Evolutionary conservation across 2,329 filamentous ascomycete genomes (phyloP).

Genomic region (Alternaria atra): DNA sequence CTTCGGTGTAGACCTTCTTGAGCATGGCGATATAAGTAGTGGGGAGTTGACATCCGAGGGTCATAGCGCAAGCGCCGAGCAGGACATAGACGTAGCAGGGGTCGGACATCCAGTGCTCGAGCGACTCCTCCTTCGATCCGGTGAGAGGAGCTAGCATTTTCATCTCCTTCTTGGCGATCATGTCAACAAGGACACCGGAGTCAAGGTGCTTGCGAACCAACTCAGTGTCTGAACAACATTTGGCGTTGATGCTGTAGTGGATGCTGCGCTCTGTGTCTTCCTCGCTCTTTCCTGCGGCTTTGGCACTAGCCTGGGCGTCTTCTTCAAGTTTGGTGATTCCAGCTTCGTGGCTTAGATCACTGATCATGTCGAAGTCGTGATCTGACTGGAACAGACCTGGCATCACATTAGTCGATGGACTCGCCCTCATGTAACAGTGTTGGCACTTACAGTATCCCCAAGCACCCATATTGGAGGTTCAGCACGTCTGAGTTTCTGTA

Average conservation of each 20-base stretch:
- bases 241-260: constrained; percentile 18
- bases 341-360: constrained; percentile 20
- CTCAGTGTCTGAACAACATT: constrained; percentile 19
- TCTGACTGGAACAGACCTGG: constrained; percentile 35
- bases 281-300: constrained; percentile 21
- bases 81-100: constrained; percentile 31
- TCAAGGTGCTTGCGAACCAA: constrained; percentile 32
- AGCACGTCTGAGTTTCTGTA: background rate
- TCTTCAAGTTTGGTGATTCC: constrained; percentile 24
- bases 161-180: constrained; percentile 22
- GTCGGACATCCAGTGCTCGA: constrained; percentile 13
- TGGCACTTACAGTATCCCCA: constrained; percentile 24
- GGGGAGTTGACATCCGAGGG: constrained; percentile 26
- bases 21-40: constrained; percentile 21
- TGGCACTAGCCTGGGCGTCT: constrained; percentile 14
- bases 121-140: constrained; percentile 5
- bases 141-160: constrained; percentile 18
- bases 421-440: background rate
- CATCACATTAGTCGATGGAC: background rate
- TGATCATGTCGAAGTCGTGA: constrained; percentile 28
- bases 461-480: constrained; percentile 22
- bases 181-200: constrained; percentile 19
- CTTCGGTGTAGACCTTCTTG: constrained; percentile 29
- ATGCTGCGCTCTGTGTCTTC: constrained; percentile 12
- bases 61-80: constrained; percentile 32